Evolutionary conservation across 2,329 filamentous ascomycete species (phyloP).

Genomic region (Teratosphaeria epicoccoides): DNA sequence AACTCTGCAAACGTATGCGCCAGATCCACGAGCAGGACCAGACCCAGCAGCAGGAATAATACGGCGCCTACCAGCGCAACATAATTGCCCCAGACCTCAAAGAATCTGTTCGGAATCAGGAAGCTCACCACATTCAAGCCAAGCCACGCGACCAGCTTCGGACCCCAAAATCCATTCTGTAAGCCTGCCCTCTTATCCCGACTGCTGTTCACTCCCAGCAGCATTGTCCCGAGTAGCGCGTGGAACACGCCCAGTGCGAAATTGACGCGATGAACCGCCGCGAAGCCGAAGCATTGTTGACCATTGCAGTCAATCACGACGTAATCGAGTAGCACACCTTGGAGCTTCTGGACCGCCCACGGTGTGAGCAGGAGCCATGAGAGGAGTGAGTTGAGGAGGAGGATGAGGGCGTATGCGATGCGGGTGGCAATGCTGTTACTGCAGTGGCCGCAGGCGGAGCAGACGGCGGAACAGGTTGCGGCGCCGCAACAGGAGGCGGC

Average conservation of each 20-base stretch:
- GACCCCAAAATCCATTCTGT: slow-evolving; percentile 98
- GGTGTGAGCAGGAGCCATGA: slow-evolving; percentile 99
- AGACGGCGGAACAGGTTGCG: slow-evolving; percentile 79
- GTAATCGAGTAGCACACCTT: slow-evolving; percentile 86
- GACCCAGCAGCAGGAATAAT: slow-evolving; percentile 82
- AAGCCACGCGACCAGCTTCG: slow-evolving; percentile 85
- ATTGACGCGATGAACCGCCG: slow-evolving; percentile 94
- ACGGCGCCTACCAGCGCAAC: slow-evolving; percentile 80
- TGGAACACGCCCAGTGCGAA: slow-evolving; percentile 95
- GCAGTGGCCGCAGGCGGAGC: slow-evolving; percentile 91
- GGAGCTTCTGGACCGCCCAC: slow-evolving; percentile 93
- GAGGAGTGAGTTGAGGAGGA: slow-evolving; percentile 90
- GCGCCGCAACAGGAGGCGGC: slow-evolving; percentile 90
- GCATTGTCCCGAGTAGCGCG: slow-evolving; percentile 68
- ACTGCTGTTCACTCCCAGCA: slow-evolving; percentile 77
- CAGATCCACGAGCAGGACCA: slow-evolving; percentile 86
- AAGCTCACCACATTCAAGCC: slow-evolving; percentile 82
- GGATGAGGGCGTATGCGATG: slow-evolving; percentile 73
- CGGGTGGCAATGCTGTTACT: slow-evolving; percentile 95
- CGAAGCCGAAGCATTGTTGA: slow-evolving; percentile 86
- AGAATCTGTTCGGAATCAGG: slow-evolving; percentile 90
- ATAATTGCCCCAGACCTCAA: slow-evolving; percentile 92
- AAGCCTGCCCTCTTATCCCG: slow-evolving; percentile 78
- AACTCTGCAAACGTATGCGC: slow-evolving; percentile 97
- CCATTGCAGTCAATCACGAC: slow-evolving; percentile 83